Evolutionary conservation across 371 early-diverging fungal genomes (phyloP).

Genomic region (Chytridiales sp.): DNA sequence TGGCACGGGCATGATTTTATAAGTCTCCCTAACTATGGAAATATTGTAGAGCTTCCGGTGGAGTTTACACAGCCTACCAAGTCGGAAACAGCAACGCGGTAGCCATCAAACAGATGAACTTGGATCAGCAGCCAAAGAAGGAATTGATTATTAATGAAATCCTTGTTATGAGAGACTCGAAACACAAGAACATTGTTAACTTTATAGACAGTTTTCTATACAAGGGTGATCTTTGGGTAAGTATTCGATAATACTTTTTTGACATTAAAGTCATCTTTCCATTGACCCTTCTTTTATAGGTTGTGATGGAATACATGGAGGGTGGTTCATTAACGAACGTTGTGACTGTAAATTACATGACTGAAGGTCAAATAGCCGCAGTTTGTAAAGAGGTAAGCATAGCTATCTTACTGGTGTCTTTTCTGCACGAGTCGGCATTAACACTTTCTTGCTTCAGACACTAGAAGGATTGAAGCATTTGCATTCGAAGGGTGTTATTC

Average conservation of each 20-base stretch:
- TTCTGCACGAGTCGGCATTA: neutral
- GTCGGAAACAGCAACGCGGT: constrained; percentile 63
- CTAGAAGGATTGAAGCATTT: constrained; percentile 87
- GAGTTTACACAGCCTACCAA: constrained; percentile 85
- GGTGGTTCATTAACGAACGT: constrained; percentile 92
- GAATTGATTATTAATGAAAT: constrained; percentile 97
- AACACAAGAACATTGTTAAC: constrained; percentile 95
- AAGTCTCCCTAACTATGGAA: constrained; percentile 1
- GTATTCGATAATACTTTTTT: constrained; percentile 4
- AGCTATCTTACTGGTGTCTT: neutral
- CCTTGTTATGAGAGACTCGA: constrained; percentile 86
- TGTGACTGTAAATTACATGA: constrained; percentile 89
- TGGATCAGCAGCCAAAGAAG: constrained; percentile 93
- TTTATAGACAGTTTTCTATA: constrained; percentile 90
- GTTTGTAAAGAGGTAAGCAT: constrained; percentile 78
- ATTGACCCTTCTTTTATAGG: constrained; percentile 16
- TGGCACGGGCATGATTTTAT: neutral
- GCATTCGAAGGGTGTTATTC: constrained; percentile 93
- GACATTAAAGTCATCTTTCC: neutral
- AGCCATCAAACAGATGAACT: constrained; percentile 95
- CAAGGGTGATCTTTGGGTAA: constrained; percentile 80
- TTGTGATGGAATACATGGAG: constrained; percentile 97
- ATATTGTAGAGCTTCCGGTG: constrained; percentile 82
- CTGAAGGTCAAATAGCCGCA: constrained; percentile 92
- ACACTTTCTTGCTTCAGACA: constrained; percentile 47